A percentile compares a stretch with the other conserved stretches of the same genome.
These are phyloP conservation scores for Plasmodium chabaudi DNA, from an alignment of 169 alveolate genomes.

Conservation along the genomic window DNA sequence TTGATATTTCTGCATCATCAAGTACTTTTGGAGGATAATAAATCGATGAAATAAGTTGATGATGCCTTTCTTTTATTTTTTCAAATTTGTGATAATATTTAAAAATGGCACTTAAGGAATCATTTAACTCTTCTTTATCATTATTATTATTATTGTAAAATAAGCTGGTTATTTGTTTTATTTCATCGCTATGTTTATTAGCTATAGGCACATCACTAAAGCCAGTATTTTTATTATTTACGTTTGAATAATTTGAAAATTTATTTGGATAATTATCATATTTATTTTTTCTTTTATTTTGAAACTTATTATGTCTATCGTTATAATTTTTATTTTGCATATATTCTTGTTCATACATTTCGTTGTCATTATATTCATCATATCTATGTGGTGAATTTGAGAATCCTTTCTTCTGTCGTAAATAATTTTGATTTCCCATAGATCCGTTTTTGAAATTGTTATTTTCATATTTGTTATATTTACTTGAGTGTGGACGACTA, in stretches of 20 bases:
- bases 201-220: no score
- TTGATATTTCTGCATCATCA: conserved; percentile 40
- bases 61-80: conserved; percentile 24
- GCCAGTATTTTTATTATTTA: no score
- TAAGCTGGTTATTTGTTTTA: no score
- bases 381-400: not conserved
- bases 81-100: conserved; percentile 21
- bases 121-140: conserved; percentile 12
- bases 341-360: not conserved
- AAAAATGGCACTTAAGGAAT: conserved; percentile 21
- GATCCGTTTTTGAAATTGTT: not conserved
- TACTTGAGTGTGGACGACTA: not conserved
- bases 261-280: not conserved
- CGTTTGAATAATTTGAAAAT: no score
- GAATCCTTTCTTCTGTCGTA: conserved; percentile 10
- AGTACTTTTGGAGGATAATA: conserved; percentile 29
- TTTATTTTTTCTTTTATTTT: conserved; percentile 14
- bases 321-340: not conserved
- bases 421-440: conserved; percentile 1
- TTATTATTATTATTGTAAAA: not conserved
- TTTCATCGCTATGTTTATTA: no score
- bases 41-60: conserved; percentile 6
- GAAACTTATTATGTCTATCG: conserved; percentile 11
- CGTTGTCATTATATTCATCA: not conserved
- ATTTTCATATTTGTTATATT: conserved; percentile 10